Conservation (phyloP, 2,329 filamentous ascomycete genomes). For the Cladophialophora psammophila region DNA sequence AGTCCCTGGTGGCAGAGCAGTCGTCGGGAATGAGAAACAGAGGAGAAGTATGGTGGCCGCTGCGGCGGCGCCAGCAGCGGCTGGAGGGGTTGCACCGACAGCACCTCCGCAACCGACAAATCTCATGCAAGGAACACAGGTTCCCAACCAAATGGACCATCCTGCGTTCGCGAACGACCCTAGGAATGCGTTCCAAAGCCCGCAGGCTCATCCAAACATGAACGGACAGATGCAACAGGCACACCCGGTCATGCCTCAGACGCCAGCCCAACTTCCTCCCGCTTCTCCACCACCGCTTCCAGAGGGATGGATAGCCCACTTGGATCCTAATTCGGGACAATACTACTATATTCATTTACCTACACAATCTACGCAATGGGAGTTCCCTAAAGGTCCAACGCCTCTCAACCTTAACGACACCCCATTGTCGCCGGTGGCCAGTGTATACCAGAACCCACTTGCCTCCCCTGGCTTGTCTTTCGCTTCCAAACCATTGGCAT, state of each 20-base stretch:
- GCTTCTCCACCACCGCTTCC: conserved; percentile 90
- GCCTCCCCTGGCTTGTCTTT: conserved; percentile 71
- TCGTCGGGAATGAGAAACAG: conserved; percentile 79
- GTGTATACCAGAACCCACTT: conserved; percentile 75
- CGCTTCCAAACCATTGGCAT: conserved; percentile 71
- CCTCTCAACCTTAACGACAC: conserved; percentile 82
- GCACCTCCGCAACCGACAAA: conserved; percentile 34
- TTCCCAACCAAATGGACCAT: conserved; percentile 64
- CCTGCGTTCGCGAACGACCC: conserved; percentile 91
- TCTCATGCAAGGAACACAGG: conserved; percentile 41
- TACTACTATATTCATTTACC: conserved; percentile 99
- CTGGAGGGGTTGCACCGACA: conserved; percentile 31
- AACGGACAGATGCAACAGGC: conserved; percentile 35
- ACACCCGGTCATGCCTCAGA: conserved; percentile 30
- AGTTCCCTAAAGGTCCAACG: conserved; percentile 95
- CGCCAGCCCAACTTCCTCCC: conserved; percentile 63
- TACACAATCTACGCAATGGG: conserved; percentile 96
- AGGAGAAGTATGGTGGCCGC: conserved; percentile 51
- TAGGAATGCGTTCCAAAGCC: conserved; percentile 53
- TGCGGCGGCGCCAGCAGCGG: conserved; percentile 34
- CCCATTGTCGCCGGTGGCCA: conserved; percentile 82
- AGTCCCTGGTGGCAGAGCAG: conserved; percentile 63
- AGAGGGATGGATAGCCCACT: conserved; percentile 97
- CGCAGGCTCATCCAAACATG: conserved; percentile 40
- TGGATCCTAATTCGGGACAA: conserved; percentile 93